phyloP scores from a whole-genome alignment of 23 red algal genomes.

The Agarophyton chilense region DNA sequence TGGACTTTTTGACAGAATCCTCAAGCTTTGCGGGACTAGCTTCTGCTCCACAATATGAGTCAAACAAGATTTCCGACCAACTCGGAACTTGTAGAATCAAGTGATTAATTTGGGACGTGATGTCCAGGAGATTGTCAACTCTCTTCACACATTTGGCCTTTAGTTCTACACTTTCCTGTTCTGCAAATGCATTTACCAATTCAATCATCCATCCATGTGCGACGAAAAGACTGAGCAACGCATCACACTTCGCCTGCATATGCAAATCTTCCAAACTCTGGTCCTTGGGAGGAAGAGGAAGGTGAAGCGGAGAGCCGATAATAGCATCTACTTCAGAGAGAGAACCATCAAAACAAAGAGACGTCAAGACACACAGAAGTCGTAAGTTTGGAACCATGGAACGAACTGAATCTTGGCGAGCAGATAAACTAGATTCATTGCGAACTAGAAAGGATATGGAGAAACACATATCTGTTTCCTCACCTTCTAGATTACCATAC shows the following conservation, averaged over 20 bases:
- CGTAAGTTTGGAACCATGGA: conserved; percentile 65
- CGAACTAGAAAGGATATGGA: conserved; percentile 47
- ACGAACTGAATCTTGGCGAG: conserved; percentile 39
- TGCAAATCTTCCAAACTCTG: conserved; percentile 23
- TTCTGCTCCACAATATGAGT: conserved; percentile 51
- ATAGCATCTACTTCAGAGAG: conserved; percentile 61
- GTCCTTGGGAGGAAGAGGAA: conserved; percentile 17
- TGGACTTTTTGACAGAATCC: neutral
- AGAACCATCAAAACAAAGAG: conserved; percentile 41
- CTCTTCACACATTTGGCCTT: conserved; percentile 62
- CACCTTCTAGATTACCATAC: conserved; percentile 65
- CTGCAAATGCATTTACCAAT: conserved; percentile 66
- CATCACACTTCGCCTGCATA: conserved; percentile 10
- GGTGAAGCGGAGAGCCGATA: conserved; percentile 63
- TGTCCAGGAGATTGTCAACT: conserved; percentile 48
- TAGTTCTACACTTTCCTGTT: conserved; percentile 51
- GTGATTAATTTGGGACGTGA: conserved; percentile 30
- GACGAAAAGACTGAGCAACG: conserved; percentile 54
- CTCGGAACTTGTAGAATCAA: conserved; percentile 13
- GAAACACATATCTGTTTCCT: conserved; percentile 47
- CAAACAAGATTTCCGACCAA: conserved; percentile 59
- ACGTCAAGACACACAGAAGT: conserved; percentile 55
- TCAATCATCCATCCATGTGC: conserved; percentile 71
- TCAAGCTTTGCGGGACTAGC: neutral
- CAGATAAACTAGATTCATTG: conserved; percentile 35